Evolutionary conservation across 1,139 yeast species (phyloP), one percentile per base, ranked within the genome.

Genomic region (Taphrina confusa): DNA sequence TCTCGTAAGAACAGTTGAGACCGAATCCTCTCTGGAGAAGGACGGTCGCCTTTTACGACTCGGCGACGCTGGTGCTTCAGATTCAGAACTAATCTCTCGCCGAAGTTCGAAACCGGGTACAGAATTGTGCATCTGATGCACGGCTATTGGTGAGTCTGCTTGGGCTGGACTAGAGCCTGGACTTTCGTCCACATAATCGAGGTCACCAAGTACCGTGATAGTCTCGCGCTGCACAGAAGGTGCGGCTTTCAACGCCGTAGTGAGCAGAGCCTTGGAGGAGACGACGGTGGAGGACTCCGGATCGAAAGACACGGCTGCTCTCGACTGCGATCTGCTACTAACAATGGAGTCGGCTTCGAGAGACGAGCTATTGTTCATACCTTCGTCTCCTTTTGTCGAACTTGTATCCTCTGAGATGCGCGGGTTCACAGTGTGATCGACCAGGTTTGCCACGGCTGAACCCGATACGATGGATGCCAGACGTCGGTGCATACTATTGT

Each of bases 1-100:
- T 9, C 60, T 37, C 9, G 40, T 56, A 31, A 56, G 33, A 8
- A 49, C 60, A 12, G 60, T 49, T 27, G 58, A 54, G 12, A 54
- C 44, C 11, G 58, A 54, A 14, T 54, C 58, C 27, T 54, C 58
- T 11, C 58, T 36, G 9, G 49, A 31, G 44, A 54, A 16, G 11
- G 58, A 54, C 4, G 58, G 58, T 9, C 58, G 37, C 18, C 58
- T 31, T 4, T 18, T 31, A n/a, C 33, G 45, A 6, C 36, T 27
- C 3, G 58, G 58, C 8, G 58, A 31, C 12, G 50, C 33, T 12
- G 58, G 58, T 4, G 49, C 36, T 20, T 54, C 58, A 3, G 58
- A 33, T 14, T 54, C 58, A 5, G 58, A 54, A 8, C 51, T 42
- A 45, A 54, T 23, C 34, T 54, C 58, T 22, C 58, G 42, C 28